Conservation (phyloP, 1,284 basidiomycete species). For the Austroboletus rostrupii region DNA sequence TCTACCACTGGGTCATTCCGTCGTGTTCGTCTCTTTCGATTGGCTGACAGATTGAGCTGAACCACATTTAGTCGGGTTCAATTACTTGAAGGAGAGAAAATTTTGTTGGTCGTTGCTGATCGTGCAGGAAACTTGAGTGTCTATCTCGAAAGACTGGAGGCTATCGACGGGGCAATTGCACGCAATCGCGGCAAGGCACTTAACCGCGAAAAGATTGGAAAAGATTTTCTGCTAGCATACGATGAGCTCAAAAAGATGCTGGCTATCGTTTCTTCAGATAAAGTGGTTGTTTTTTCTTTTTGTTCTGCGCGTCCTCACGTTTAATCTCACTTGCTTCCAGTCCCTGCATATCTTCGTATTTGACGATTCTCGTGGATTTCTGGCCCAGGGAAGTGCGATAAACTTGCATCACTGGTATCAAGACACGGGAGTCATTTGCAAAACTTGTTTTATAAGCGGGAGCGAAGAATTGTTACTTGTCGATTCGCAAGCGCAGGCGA, state of each 20-base stretch:
- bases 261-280: conserved; percentile 39
- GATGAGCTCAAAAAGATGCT: conserved; percentile 49
- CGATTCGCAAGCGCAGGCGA: conserved; percentile 36
- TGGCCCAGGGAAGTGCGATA: conserved; percentile 35
- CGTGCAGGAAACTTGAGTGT: conserved; percentile 31
- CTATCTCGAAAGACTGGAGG: conserved; percentile 35
- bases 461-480: conserved; percentile 48
- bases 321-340: conserved; percentile 14
- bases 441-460: conserved; percentile 36
- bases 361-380: conserved; percentile 38
- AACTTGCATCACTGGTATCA: conserved; percentile 45
- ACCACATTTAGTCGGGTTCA: conserved; percentile 33
- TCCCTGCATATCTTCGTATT: conserved; percentile 43
- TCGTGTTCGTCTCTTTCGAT: conserved; percentile 32
- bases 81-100: conserved; percentile 35
- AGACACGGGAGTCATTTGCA: conserved; percentile 24
- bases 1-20: conserved; percentile 30
- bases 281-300: conserved; percentile 27
- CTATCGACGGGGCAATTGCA: conserved; percentile 33
- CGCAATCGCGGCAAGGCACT: conserved; percentile 31
- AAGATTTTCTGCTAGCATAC: conserved; percentile 40
- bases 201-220: conserved; percentile 43
- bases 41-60: background rate
- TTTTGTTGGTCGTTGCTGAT: conserved; percentile 42
- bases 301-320: background rate